phyloP scores from a whole-genome alignment of 495 filamentous ascomycete genomes.

The Penicillium crystallinum region DNA sequence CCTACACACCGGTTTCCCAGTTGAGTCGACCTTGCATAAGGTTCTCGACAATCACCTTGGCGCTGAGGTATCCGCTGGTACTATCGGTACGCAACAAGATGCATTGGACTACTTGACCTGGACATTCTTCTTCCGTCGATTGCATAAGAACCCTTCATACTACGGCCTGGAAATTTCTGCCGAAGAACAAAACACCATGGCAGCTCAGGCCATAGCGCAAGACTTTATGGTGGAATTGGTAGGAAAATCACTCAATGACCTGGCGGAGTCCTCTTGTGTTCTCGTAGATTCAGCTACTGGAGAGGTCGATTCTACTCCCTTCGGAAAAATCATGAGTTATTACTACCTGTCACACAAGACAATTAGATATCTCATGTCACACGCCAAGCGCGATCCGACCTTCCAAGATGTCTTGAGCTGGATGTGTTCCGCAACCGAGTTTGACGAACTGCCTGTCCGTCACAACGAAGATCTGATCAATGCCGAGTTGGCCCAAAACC shows the following conservation, averaged over 20 bases:
- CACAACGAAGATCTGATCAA: slow-evolving; percentile 99
- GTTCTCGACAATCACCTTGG: slow-evolving; percentile 96
- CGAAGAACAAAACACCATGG: slow-evolving; percentile 87
- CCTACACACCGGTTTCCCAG: slow-evolving; percentile 94
- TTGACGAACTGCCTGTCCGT: slow-evolving; percentile 95
- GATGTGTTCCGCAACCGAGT: slow-evolving; percentile 93
- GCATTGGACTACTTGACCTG: slow-evolving; percentile 96
- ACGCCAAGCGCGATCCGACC: slow-evolving; percentile 69
- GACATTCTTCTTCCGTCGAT: slow-evolving; percentile 97
- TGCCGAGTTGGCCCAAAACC: slow-evolving; percentile 74
- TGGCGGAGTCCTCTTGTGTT: slow-evolving; percentile 79
- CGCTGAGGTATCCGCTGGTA: slow-evolving; percentile 90
- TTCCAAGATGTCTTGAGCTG: slow-evolving; percentile 86
- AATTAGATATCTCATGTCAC: slow-evolving; percentile 71
- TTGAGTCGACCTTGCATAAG: slow-evolving; percentile 93
- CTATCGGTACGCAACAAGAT: slow-evolving; percentile 90
- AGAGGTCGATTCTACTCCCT: slow-evolving; percentile 78
- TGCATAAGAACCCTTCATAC: slow-evolving; percentile 98
- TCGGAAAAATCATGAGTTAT: slow-evolving; percentile 98
- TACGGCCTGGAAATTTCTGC: slow-evolving; percentile 93
- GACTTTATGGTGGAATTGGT: slow-evolving; percentile 91
- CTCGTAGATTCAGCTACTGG: slow-evolving; percentile 71
- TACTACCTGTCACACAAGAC: slow-evolving; percentile 98
- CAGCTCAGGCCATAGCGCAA: slow-evolving; percentile 78
- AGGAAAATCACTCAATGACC: slow-evolving; percentile 71